Conservation (phyloP, 1,284 basidiomycete genomes). For the Schizopora paradoxa region DNA sequence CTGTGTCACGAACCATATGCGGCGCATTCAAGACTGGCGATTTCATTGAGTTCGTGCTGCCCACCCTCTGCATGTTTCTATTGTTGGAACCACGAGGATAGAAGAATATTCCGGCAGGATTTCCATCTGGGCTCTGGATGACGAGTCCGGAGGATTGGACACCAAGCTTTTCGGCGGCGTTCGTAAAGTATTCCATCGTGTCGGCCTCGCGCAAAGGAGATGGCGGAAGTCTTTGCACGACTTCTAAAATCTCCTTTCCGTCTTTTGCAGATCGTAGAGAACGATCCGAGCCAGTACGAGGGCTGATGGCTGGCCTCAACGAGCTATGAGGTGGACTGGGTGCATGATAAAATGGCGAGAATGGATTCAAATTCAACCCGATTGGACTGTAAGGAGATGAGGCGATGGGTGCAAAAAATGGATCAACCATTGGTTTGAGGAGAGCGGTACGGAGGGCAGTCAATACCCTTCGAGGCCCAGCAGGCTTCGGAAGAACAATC, state of each 20-base stretch:
- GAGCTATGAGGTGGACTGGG: constrained; percentile 38
- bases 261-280: constrained; percentile 52
- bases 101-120: constrained; percentile 93
- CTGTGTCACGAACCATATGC: constrained; percentile 8
- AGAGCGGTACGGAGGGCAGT: constrained; percentile 86
- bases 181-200: constrained; percentile 84
- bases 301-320: constrained; percentile 38
- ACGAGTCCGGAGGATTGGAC: constrained; percentile 82
- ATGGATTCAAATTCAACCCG: constrained; percentile 32
- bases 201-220: constrained; percentile 75
- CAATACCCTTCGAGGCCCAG: constrained; percentile 85
- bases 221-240: constrained; percentile 46
- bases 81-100: constrained; percentile 57
- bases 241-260: constrained; percentile 27
- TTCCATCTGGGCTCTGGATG: constrained; percentile 89
- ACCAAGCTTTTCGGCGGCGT: constrained; percentile 65
- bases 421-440: constrained; percentile 79
- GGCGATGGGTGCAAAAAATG: constrained; percentile 88
- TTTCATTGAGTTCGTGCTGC: not conserved
- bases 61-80: constrained; percentile 18
- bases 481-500: constrained; percentile 93
- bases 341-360: constrained; percentile 36
- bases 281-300: constrained; percentile 55
- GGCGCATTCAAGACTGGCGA: constrained; percentile 5
- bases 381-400: constrained; percentile 78